Conservation (phyloP, 2,329 filamentous ascomycete genomes). For the Biscogniauxia marginata region DNA sequence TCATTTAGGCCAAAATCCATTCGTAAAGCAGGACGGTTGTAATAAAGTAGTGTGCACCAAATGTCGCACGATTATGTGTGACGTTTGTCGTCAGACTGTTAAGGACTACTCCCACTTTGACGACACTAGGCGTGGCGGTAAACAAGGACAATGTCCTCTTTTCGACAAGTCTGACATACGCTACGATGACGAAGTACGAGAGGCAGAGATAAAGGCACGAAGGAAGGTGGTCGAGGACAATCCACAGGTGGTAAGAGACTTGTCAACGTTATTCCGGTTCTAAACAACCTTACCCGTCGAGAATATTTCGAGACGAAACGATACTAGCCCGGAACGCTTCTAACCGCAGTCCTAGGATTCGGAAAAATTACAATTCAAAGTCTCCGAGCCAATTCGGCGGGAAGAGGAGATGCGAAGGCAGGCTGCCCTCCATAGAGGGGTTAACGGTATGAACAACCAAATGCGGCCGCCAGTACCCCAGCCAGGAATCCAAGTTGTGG, state of each 20-base stretch:
- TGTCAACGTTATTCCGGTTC: neutral
- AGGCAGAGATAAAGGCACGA: conserved; percentile 58
- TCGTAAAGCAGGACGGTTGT: conserved; percentile 76
- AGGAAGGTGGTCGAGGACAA: conserved; percentile 56
- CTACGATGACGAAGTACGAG: conserved; percentile 61
- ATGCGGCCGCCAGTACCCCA: too few species aligned
- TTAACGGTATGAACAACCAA: too few species aligned
- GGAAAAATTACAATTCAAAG: neutral
- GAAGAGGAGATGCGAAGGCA: neutral
- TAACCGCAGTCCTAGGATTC: neutral
- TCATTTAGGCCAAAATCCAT: conserved; percentile 59
- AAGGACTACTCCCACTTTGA: conserved; percentile 69
- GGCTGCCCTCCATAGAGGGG: too few species aligned
- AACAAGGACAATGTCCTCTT: conserved; percentile 60
- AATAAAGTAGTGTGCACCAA: conserved; percentile 78
- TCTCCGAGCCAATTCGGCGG: neutral
- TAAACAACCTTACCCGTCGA: neutral
- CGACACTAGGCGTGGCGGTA: conserved; percentile 46
- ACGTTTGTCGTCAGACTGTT: conserved; percentile 68
- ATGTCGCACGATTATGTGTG: conserved; percentile 60
- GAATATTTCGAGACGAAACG: neutral
- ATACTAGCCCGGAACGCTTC: neutral
- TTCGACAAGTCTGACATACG: conserved; percentile 62
- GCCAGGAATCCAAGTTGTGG: too few species aligned
- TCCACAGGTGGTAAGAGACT: conserved; percentile 50